Conservation (phyloP, 345 rosid species). For the Geranium rotundifolium region DNA sequence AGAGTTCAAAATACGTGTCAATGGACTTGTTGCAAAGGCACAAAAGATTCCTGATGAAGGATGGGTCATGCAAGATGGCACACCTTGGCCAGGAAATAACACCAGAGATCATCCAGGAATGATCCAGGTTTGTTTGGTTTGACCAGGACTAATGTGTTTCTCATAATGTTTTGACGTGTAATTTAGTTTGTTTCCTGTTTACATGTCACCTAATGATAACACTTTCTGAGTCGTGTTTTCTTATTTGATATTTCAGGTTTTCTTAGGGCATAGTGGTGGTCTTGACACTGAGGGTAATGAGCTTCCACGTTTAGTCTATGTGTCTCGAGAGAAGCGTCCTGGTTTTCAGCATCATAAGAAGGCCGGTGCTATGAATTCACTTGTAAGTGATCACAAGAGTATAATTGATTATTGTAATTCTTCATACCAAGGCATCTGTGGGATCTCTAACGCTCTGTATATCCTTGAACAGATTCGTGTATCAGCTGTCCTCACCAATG, state of each 20-base stretch:
- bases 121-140: slow-evolving; percentile 10
- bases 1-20: slow-evolving; percentile 16
- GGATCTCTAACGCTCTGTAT: no score
- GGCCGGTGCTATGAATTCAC: slow-evolving; percentile 5
- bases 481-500: no score
- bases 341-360: slow-evolving; percentile 14
- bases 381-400: no score
- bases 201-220: background rate
- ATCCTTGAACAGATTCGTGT: no score
- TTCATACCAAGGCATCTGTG: no score
- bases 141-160: no score
- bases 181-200: background rate
- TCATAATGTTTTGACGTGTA: background rate
- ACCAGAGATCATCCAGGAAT: slow-evolving; percentile 15
- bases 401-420: no score
- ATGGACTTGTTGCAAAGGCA: slow-evolving; percentile 13
- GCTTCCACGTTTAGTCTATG: slow-evolving; percentile 13
- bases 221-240: background rate
- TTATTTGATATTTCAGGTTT: slow-evolving; percentile 1
- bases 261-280: slow-evolving; percentile 13
- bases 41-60: slow-evolving; percentile 13
- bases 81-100: slow-evolving; percentile 19
- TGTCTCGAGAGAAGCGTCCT: no score
- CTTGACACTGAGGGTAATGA: slow-evolving; percentile 9
- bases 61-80: slow-evolving; percentile 17